Base-by-base conservation (phyloP, 2,329 filamentous ascomycete genomes). In the Botryotinia convoluta region DNA sequence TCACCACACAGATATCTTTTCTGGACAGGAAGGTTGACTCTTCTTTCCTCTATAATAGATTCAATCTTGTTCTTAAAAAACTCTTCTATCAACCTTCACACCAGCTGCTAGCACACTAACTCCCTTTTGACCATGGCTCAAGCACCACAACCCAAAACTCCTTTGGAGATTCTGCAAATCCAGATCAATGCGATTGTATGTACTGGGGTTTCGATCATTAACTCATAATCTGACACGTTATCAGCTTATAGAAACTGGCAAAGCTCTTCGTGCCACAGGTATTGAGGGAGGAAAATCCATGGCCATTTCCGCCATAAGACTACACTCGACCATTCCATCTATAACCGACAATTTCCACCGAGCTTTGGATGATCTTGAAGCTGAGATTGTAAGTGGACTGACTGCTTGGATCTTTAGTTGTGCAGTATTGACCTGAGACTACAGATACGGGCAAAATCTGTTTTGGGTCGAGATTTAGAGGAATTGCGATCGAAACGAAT, bases 201-300 rank as follows among this genome's bases (percentile, higher is more conserved):
- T 81, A 61, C 10, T 26, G 42, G 65, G 29, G 37, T 44, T 48
- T 26, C n/a, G 35, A 61, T 42, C 63, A 20, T 29, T 51, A 69
- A 57, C 16, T n/a, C 57, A 32, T 20, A 35, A 18, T 39, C 69
- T 75, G 65, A 79, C 48, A 18, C 54, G 39, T 44, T 20, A 48
- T 57, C 22, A 90, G 88, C 85, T 90, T 39, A 83, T 90, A 22
- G 86, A 90, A 79, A 87, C 86, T 2, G 88, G 87, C 26, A 90
- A 88, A 78, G 86, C 87, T 29, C 81, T 90, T 20, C 87, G 84
- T 67, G 82, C 85, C 2, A 85, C 84, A 54, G 82, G 82, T 44
- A 85, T 84, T 76, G 85, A 87, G 75, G 83, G 83, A 22, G 81
- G 84, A 59, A 83, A 82, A 73, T 82, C 82, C 61, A 74, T 82